Base-by-base conservation (phyloP, 352 stramenopile species). In the Globisporangium acanthophoron region DNA sequence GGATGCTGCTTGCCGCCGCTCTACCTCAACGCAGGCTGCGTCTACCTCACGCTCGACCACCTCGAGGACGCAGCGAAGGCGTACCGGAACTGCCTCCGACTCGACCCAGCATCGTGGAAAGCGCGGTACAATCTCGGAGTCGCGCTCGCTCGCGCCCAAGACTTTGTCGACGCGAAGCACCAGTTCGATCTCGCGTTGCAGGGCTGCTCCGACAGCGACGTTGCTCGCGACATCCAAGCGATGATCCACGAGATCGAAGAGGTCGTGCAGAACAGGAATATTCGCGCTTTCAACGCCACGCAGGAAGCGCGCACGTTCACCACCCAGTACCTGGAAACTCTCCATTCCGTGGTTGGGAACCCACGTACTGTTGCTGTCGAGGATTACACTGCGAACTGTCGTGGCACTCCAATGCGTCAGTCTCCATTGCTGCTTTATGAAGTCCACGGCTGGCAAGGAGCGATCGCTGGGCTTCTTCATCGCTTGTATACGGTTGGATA, bases 41-140 rank as follows among this genome's bases (percentile, higher is more conserved):
- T 85, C 37, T 88, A 86, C 24, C 59, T 88, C 13, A 61, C 48
- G 5, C 84, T 85, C 18, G 61, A 76, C 33, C 66, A 84, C 52
- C 56, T 82, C 8, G 59, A 79, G 5, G 76, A 88, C 54, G 76
- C 78, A n/a, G 64, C 62, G 5, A 76, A 69, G 24, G 64, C 70
- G n/a, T 85, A 76, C 58, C 76, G 70, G 1, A 74, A 85, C 18
- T 69, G 65, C 54, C 61, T 88, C 15, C 68, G 66, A 0, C 46
- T 84, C 1, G 63, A 85, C 1, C 56, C 61, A 4, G 58, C 27
- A 0, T 61, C 56, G 1, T 87, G 78, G 78, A 80, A 76, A 56
- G 72, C 76, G 12, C 62, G 53, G 3, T 80, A 76, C 57, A 87
- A 88, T 29, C 54, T 84, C 5, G 78, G 76, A 3, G 54, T 88